These are phyloP conservation scores for Henningerozyma blattae DNA, from an alignment of 805 yeast genomes.

Conservation along the genomic window DNA sequence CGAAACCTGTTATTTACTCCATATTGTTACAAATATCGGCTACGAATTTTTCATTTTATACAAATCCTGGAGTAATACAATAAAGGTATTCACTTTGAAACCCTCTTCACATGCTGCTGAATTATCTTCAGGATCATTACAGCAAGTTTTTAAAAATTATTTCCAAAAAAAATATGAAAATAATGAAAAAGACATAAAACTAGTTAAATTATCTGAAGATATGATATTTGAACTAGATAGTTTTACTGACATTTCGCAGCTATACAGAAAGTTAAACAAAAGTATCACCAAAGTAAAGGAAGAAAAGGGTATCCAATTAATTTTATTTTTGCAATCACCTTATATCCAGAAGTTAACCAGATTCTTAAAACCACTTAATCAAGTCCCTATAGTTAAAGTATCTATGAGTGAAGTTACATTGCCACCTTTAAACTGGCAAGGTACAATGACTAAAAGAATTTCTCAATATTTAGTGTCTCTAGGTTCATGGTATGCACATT, in stretches of 20 bases:
- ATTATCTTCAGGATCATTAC: slow-evolving; percentile 21
- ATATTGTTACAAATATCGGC: slow-evolving; percentile 51
- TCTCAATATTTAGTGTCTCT: slow-evolving; percentile 61
- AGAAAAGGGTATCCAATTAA: slow-evolving; percentile 50
- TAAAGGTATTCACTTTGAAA: slow-evolving; percentile 46
- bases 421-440: slow-evolving; percentile 78
- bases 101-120: slow-evolving; percentile 56
- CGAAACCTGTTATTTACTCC: slow-evolving; percentile 54
- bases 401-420: slow-evolving; percentile 43
- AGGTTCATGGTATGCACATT: slow-evolving; percentile 59
- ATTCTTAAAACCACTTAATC: slow-evolving; percentile 34
- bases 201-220: slow-evolving; percentile 41
- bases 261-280: slow-evolving; percentile 48
- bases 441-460: slow-evolving; percentile 48
- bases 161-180: slow-evolving; percentile 36
- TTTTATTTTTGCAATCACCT: slow-evolving; percentile 69
- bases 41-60: slow-evolving; percentile 64
- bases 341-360: slow-evolving; percentile 34
- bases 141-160: slow-evolving; percentile 43
- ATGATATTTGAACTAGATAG: slow-evolving; percentile 44
- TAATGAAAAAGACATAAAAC: slow-evolving; percentile 29
- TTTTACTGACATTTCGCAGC: slow-evolving; percentile 40
- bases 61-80: slow-evolving; percentile 46
- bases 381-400: slow-evolving; percentile 55
- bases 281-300: slow-evolving; percentile 45